Percentiles rank a stretch among this genome's conserved stretches.
Evolutionary conservation across 108 stramenopile species (phyloP).

Genomic region (Cyclostephanos invisitatus): DNA sequence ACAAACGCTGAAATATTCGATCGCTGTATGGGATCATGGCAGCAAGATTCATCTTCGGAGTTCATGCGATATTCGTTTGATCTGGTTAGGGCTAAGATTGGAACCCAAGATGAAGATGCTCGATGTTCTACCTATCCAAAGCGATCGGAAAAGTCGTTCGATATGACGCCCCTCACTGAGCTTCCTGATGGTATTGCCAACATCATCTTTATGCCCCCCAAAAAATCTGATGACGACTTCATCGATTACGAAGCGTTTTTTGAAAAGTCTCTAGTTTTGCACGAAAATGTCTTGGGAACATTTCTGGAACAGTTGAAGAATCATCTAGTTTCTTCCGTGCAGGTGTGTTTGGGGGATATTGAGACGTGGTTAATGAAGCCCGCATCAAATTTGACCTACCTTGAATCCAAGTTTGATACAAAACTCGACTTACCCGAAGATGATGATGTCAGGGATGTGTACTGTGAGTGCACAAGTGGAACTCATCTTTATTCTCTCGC

Average conservation of each 20-base stretch:
- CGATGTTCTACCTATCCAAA: constrained; percentile 8
- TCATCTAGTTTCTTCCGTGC: constrained; percentile 37
- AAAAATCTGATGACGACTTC: constrained; percentile 3
- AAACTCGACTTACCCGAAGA: constrained; percentile 4
- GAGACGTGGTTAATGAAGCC: constrained; percentile 48
- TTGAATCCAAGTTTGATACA: constrained; percentile 19
- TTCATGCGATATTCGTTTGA: constrained; percentile 11
- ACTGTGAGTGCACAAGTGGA: constrained; percentile 4
- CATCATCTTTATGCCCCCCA: neutral
- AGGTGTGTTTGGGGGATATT: constrained; percentile 45
- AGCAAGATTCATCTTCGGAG: neutral
- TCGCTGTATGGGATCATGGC: constrained; percentile 21
- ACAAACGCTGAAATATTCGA: constrained; percentile 35
- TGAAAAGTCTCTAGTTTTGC: constrained; percentile 25
- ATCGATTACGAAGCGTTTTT: constrained; percentile 41
- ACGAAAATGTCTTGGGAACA: constrained; percentile 38
- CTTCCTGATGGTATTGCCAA: constrained; percentile 13
- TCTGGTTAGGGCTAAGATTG: neutral
- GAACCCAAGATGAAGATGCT: neutral
- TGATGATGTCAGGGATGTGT: neutral
- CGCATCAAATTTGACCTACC: constrained; percentile 3
- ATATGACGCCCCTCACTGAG: neutral
- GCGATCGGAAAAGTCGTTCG: constrained; percentile 4
- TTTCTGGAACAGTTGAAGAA: constrained; percentile 40
- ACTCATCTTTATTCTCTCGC: neutral